Conservation (phyloP, 257 asterid species). For the Thymus mandschuricus region DNA sequence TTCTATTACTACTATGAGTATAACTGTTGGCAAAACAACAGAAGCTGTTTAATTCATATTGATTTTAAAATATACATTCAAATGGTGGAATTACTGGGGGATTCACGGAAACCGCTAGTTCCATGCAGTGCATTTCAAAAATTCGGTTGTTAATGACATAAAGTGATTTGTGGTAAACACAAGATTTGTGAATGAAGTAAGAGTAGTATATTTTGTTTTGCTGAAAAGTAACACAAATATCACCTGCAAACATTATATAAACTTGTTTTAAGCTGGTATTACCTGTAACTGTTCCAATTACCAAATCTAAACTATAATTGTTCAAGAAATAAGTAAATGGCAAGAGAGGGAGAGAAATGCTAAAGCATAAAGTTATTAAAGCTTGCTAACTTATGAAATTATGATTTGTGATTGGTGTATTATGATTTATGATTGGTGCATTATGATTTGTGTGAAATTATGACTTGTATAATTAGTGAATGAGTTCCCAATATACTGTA, state of each 20-base stretch:
- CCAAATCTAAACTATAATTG: neutral
- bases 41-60: neutral
- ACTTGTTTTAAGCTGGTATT: neutral
- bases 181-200: neutral
- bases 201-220: neutral
- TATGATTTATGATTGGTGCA: neutral
- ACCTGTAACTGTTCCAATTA: neutral
- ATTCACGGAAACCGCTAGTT: neutral
- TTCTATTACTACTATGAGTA: neutral
- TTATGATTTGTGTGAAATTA: neutral
- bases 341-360: neutral
- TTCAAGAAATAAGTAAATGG: neutral
- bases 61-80: neutral
- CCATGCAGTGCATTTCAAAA: neutral
- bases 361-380: conserved; percentile 12
- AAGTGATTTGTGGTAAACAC: neutral
- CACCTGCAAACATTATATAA: neutral
- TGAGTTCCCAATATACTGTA: neutral
- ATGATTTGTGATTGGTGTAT: conserved; percentile 1
- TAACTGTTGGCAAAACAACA: conserved; percentile 4
- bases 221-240: neutral
- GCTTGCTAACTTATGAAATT: neutral
- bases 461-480: too few species aligned
- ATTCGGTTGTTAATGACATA: neutral
- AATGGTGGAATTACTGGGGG: neutral